Evolutionary conservation across 331 rosid species (phyloP).

Genomic region (Arachis monticola): DNA sequence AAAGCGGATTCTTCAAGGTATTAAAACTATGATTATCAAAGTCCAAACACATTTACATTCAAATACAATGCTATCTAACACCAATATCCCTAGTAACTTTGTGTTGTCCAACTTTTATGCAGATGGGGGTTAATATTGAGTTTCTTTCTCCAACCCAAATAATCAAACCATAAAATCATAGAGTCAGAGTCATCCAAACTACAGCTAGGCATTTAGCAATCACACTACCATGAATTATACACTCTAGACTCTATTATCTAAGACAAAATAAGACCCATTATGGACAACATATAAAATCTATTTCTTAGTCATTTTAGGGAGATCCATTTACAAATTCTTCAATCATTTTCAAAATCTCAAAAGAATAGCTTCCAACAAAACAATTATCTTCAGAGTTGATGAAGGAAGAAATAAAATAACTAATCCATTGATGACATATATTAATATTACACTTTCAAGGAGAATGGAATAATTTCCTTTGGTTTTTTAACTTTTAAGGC

Average conservation of each 20-base stretch:
- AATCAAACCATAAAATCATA: conserved; percentile 6
- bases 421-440: background rate
- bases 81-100: conserved; percentile 5
- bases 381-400: too few species aligned
- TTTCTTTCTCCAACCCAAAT: conserved; percentile 25
- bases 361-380: background rate
- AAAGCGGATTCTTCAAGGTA: background rate
- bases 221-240: too few species aligned
- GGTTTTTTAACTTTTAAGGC: background rate
- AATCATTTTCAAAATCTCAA: conserved; percentile 23
- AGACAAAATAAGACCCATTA: conserved; percentile 27
- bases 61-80: conserved; percentile 2
- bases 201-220: too few species aligned
- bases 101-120: conserved; percentile 13
- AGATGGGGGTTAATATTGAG: conserved; percentile 2
- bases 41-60: conserved; percentile 9
- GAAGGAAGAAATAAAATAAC: background rate
- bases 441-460: conserved; percentile 13
- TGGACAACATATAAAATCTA: conserved; percentile 13
- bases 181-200: too few species aligned
- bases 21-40: conserved; percentile 11
- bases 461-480: background rate
- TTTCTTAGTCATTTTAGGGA: conserved; percentile 13
- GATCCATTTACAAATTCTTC: conserved; percentile 22
- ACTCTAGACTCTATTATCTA: too few species aligned